Percentiles rank a stretch among this genome's conserved stretches.
phyloP scores from a whole-genome alignment of 208 protist species.

The Leishmania tarentolae region DNA sequence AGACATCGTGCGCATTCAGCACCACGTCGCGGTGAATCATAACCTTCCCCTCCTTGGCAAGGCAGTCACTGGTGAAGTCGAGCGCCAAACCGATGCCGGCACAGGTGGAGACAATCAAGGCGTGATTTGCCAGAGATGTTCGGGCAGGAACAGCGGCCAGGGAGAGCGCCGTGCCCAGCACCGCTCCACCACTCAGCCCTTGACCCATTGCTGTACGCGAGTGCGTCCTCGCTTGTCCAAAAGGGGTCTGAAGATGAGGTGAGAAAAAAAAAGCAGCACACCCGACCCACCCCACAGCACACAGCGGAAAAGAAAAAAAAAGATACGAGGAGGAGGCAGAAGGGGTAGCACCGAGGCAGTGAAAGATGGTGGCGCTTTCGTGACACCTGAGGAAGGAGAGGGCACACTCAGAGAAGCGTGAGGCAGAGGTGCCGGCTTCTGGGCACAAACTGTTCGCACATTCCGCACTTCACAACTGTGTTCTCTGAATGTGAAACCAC shows the following conservation, averaged over 20 bases:
- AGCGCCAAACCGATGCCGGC: conserved; percentile 66
- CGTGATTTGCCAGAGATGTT: conserved; percentile 59
- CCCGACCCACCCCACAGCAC: background rate
- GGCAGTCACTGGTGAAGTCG: conserved; percentile 86
- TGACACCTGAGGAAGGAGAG: background rate
- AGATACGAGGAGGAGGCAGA: background rate
- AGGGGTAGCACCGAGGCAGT: background rate
- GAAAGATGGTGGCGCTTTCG: background rate
- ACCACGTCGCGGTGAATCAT: conserved; percentile 89
- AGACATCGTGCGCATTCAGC: conserved; percentile 71
- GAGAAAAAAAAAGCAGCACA: background rate
- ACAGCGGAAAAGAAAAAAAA: background rate
- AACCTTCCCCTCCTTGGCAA: conserved; percentile 78
- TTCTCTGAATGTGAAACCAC: background rate
- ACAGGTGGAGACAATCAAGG: conserved; percentile 54
- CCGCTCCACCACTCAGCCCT: conserved; percentile 68
- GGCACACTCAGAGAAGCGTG: background rate
- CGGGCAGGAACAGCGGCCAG: conserved; percentile 56
- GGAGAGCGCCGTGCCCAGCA: conserved; percentile 62
- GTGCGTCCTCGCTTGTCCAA: background rate
- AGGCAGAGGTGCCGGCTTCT: background rate
- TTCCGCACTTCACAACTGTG: background rate
- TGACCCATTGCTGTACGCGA: conserved; percentile 68
- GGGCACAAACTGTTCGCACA: background rate
- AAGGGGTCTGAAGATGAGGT: background rate